These are phyloP conservation scores for Lactifluus rugatus DNA, from an alignment of 768 basidiomycete species.

Conservation along the genomic window DNA sequence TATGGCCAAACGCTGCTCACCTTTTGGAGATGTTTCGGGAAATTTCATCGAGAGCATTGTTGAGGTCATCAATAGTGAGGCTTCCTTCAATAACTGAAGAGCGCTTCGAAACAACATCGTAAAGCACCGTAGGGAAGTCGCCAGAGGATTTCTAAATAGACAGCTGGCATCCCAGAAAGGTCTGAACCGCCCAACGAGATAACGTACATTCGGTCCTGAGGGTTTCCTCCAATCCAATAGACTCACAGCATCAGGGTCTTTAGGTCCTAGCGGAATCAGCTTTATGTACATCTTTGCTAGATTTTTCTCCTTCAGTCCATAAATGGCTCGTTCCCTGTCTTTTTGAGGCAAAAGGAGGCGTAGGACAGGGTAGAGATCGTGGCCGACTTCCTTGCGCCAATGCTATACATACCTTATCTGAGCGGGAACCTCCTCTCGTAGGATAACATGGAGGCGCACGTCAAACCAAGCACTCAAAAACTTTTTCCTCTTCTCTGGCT, in stretches of 20 bases:
- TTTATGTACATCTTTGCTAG: constrained; percentile 89
- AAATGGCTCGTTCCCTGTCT: constrained; percentile 86
- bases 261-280: constrained; percentile 71
- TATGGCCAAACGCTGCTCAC: constrained; percentile 31
- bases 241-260: constrained; percentile 72
- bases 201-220: constrained; percentile 51
- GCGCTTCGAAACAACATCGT: constrained; percentile 76
- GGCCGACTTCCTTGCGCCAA: constrained; percentile 80
- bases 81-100: constrained; percentile 70
- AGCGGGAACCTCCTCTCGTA: background rate
- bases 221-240: constrained; percentile 89
- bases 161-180: background rate
- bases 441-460: constrained; percentile 35
- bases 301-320: constrained; percentile 91
- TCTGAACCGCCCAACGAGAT: background rate
- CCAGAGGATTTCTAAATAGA: constrained; percentile 55
- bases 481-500: constrained; percentile 62
- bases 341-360: constrained; percentile 93
- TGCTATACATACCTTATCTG: constrained; percentile 36
- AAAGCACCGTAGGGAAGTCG: constrained; percentile 81
- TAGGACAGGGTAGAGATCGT: constrained; percentile 83
- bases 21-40: constrained; percentile 63
- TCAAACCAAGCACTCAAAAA: constrained; percentile 71
- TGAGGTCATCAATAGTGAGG: constrained; percentile 75
- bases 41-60: constrained; percentile 70